These are phyloP conservation scores for Dryas octopetala DNA, from an alignment of 306 rosid genomes.

Conservation along the genomic window DNA sequence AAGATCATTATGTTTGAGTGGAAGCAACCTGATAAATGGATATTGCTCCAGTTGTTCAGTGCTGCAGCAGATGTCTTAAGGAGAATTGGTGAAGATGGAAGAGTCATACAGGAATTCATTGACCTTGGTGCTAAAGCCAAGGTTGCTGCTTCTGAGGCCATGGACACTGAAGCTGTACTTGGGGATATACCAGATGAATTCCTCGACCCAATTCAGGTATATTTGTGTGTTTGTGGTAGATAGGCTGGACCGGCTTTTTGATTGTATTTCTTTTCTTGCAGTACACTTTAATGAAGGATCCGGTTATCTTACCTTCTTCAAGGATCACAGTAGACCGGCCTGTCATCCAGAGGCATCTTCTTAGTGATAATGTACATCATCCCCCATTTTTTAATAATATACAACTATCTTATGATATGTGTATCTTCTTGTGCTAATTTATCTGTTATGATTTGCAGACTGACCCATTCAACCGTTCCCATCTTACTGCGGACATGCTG, in stretches of 20 bases:
- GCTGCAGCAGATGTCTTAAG: slow-evolving; percentile 86
- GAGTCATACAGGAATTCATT: slow-evolving; percentile 72
- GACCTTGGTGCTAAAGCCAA: slow-evolving; percentile 89
- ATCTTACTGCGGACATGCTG: slow-evolving; percentile 83
- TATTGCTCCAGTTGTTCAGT: slow-evolving; percentile 70
- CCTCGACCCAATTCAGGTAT: slow-evolving; percentile 98
- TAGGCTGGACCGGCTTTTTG: background rate
- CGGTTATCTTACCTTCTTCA: slow-evolving; percentile 97
- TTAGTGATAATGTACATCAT: slow-evolving; percentile 67
- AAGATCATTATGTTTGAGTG: background rate
- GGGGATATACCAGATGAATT: slow-evolving; percentile 99
- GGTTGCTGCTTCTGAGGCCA: slow-evolving; percentile 90
- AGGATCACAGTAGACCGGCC: slow-evolving; percentile 85
- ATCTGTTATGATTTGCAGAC: slow-evolving; percentile 50
- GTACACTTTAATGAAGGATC: slow-evolving; percentile 99
- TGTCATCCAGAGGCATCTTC: slow-evolving; percentile 98
- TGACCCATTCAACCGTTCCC: slow-evolving; percentile 97
- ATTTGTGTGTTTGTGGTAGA: slow-evolving; percentile 10
- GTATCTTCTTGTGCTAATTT: slow-evolving; percentile 15
- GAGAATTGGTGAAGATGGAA: slow-evolving; percentile 83
- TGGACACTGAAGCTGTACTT: slow-evolving; percentile 87
- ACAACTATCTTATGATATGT: background rate
- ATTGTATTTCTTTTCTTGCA: slow-evolving; percentile 29
- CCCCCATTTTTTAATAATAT: slow-evolving; percentile 4
- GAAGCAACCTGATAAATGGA: slow-evolving; percentile 29